These are phyloP conservation scores for Whalleya microplaca DNA, from an alignment of 2,329 filamentous ascomycete genomes.

Conservation along the genomic window DNA sequence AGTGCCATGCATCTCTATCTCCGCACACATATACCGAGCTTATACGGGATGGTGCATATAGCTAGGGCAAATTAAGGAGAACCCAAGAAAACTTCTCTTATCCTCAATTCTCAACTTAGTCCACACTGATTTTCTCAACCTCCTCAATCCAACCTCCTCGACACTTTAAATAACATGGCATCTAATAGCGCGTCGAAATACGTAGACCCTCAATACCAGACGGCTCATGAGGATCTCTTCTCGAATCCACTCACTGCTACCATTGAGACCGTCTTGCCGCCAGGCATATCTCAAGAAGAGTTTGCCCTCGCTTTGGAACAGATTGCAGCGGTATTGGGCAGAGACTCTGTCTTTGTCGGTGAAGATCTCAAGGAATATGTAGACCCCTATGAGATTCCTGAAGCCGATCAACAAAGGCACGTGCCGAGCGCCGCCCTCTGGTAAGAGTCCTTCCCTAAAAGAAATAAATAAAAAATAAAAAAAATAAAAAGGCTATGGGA, in stretches of 20 bases:
- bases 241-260: conserved; percentile 42
- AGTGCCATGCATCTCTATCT: conserved; percentile 16
- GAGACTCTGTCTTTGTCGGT: conserved; percentile 44
- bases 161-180: conserved; percentile 10
- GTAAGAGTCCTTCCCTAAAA: conserved; percentile 22
- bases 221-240: conserved; percentile 46
- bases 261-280: conserved; percentile 44
- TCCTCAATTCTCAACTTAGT: background rate
- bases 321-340: conserved; percentile 40
- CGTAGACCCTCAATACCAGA: conserved; percentile 45
- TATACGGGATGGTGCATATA: background rate
- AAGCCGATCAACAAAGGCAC: conserved; percentile 42
- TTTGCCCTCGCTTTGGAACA: conserved; percentile 43
- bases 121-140: background rate
- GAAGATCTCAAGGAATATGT: conserved; percentile 47
- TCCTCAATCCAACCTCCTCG: background rate
- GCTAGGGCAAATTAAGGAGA: background rate
- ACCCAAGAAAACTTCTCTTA: background rate
- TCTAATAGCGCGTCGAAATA: conserved; percentile 35
- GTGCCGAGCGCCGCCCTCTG: conserved; percentile 49
- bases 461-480: no score
- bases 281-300: conserved; percentile 41
- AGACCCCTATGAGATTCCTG: conserved; percentile 50
- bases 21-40: conserved; percentile 9
- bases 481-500: no score